Evolutionary conservation across 1,284 basidiomycete species (phyloP), one percentile per base, ranked within the genome.

Genomic region (Coniophora puteana): DNA sequence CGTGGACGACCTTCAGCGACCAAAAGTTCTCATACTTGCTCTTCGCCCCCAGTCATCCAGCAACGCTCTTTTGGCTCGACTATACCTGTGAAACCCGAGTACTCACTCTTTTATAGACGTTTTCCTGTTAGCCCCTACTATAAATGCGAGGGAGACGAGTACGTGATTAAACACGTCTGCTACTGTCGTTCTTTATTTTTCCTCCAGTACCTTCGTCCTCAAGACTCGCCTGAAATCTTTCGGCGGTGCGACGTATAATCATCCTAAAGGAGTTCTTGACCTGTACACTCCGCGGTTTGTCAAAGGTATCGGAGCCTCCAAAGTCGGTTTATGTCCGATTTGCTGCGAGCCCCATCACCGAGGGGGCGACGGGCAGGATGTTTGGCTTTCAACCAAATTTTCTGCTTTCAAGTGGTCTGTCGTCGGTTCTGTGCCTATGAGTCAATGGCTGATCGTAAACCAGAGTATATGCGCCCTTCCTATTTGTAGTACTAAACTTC

Each of bases 211-310:
- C 25, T 47, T 50, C 20, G 26, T 42, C 54, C 68, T 37, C 63
- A 57, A 26, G 59, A 51, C 41, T 36, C 51, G 13, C 47, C 69
- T 24, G 57, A 70, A 45, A 5, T 64, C 67, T 45, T 65, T 72
- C 0, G 75, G 75, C 25, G 80, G 78, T 2, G n/a, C n/a, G 8
- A 65, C 51, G 3, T 78, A 74, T 48, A 84, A 87, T 44, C 59
- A 67, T 17, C 80, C 83, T 0, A 71, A 76, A 13, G 59, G 62
- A 37, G 55, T 66, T 1, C 62, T 77, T 35, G 87, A 90, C 55
- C 63, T 91, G 13, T 91, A 91, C 53, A 87, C 82, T 0, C 86
- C 88, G 5, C 73, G 88, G 7, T 86, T 85, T 50, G 82, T 87
- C 33, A 80, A 76, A 51, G 89, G 88, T 8, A 71, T 68, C 30